Evolutionary conservation across 78 protist genomes (phyloP), one percentile per base, ranked within the genome.

Genomic region (Polysphondylium violaceum): DNA sequence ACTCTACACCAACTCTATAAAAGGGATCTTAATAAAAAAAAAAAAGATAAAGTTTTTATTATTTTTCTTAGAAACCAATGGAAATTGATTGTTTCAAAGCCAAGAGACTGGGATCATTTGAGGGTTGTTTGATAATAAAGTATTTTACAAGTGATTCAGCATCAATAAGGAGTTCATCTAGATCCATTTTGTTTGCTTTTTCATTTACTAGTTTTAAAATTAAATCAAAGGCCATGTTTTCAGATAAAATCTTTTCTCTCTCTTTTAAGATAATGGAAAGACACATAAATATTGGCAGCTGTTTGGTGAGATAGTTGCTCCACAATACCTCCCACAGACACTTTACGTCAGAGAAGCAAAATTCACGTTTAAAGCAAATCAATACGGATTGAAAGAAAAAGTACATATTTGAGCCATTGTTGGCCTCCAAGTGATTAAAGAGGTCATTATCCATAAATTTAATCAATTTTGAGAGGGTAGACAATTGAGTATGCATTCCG

Each of bases 301-400:
- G 23, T 47, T 83, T 83, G 9, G 91, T 69, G 41, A 83, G 9
- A 69, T 83, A 83, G 40, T 83, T 83, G 33, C 79, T 55, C 91
- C 91, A 83, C 8, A 83, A 55, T 43, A 58, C 56, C 58, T 93
- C 95, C 95, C 95, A 93, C 1, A 93, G 59, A 23, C 40, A 59
- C 11, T 69, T 61, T 4, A 93, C 87, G 21, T 93, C 79, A 7
- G 25, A 53, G 64, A 83, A 86, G 6, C 38, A 41, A 33, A 93
- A 93, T 58, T 93, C 95, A 50, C 95, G 56, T 40, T 93, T 93
- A 59, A 93, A 83, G 47, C 77, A 75, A 40, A 93, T 78, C 29
- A 93, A 38, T 25, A 93, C 35, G 1, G 90, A 86, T 55, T 88
- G 87, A 76, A 91, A 91, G 85, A 81, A 91, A 51, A 72, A 91